These are phyloP conservation scores for Zygotorulaspora florentina DNA, from an alignment of 805 yeast genomes.

Conservation along the genomic window DNA sequence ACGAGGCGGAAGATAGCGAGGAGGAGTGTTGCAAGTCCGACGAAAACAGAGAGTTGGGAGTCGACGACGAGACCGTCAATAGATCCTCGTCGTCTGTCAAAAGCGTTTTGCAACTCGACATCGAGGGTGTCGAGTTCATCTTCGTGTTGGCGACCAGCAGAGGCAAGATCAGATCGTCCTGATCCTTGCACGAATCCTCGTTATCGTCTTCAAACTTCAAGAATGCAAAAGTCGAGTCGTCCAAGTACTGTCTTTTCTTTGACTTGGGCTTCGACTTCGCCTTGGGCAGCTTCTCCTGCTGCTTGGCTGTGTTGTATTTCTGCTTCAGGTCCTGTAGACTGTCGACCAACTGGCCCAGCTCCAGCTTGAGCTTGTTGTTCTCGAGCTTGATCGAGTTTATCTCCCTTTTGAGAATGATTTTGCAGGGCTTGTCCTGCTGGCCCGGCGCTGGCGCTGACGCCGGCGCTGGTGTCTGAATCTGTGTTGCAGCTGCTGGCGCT, in stretches of 20 bases:
- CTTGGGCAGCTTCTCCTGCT: neutral
- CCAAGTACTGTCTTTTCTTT: constrained; percentile 12
- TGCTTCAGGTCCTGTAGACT: constrained; percentile 25
- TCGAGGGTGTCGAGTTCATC: constrained; percentile 12
- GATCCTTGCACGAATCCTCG: constrained; percentile 2
- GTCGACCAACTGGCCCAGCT: constrained; percentile 24
- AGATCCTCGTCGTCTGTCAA: constrained; percentile 25
- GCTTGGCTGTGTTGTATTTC: constrained; percentile 9
- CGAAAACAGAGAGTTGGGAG: constrained; percentile 28
- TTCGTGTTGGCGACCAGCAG: constrained; percentile 13
- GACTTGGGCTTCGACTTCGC: neutral
- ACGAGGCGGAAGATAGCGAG: constrained; percentile 13
- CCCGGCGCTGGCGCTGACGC: constrained; percentile 2
- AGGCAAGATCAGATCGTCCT: constrained; percentile 2
- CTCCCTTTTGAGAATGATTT: constrained; percentile 23
- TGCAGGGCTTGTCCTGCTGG: constrained; percentile 13
- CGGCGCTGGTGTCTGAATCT: neutral
- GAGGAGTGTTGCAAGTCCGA: constrained; percentile 19
- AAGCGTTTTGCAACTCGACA: constrained; percentile 16
- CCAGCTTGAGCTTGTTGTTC: constrained; percentile 25
- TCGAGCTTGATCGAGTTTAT: constrained; percentile 23
- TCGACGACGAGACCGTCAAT: constrained; percentile 23
- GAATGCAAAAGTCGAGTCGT: constrained; percentile 17
- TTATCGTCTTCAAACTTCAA: constrained; percentile 27
- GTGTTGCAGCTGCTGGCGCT: neutral